Percentiles rank a stretch among this genome's conserved stretches.
These are phyloP conservation scores for Auricularia sp. DNA, from an alignment of 768 basidiomycete species.

Conservation along the genomic window DNA sequence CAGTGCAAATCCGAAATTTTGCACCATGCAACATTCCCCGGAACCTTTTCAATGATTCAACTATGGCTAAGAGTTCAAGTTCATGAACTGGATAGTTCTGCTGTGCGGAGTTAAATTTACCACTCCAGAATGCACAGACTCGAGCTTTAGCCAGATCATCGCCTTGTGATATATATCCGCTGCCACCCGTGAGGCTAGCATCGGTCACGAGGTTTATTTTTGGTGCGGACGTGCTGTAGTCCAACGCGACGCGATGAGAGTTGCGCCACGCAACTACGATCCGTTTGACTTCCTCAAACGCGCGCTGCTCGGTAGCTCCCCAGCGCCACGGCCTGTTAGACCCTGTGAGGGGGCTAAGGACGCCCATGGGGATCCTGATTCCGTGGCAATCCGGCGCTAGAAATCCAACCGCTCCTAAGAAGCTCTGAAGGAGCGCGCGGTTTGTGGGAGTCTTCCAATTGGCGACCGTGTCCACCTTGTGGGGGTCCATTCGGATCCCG, in stretches of 20 bases:
- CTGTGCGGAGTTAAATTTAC: constrained; percentile 27
- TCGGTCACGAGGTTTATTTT: constrained; percentile 24
- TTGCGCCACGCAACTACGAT: constrained; percentile 14
- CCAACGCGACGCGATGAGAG: constrained; percentile 10
- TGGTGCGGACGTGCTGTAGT: constrained; percentile 14
- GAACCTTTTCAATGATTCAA: constrained; percentile 24
- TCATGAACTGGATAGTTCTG: constrained; percentile 34
- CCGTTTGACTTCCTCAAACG: constrained; percentile 22
- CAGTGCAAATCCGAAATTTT: not conserved
- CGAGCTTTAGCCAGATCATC: constrained; percentile 16
- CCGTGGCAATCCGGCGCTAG: constrained; percentile 24
- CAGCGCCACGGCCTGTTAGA: constrained; percentile 14
- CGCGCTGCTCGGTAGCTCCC: constrained; percentile 21
- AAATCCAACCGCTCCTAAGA: constrained; percentile 29
- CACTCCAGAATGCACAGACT: constrained; percentile 26
- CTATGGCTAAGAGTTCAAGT: constrained; percentile 27
- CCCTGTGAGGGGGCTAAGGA: constrained; percentile 17
- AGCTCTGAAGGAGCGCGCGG: constrained; percentile 21
- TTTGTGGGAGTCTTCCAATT: constrained; percentile 22
- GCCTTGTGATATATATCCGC: constrained; percentile 22
- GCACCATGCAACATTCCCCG: constrained; percentile 22
- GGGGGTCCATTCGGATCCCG: constrained; percentile 20
- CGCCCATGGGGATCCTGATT: constrained; percentile 30
- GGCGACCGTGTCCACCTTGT: constrained; percentile 17
- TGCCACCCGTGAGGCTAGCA: constrained; percentile 22